A percentile compares a stretch with the other conserved stretches of the same genome.
phyloP scores from a whole-genome alignment of 1,139 yeast genomes.

The Yamadazyma spencermartinsiae region DNA sequence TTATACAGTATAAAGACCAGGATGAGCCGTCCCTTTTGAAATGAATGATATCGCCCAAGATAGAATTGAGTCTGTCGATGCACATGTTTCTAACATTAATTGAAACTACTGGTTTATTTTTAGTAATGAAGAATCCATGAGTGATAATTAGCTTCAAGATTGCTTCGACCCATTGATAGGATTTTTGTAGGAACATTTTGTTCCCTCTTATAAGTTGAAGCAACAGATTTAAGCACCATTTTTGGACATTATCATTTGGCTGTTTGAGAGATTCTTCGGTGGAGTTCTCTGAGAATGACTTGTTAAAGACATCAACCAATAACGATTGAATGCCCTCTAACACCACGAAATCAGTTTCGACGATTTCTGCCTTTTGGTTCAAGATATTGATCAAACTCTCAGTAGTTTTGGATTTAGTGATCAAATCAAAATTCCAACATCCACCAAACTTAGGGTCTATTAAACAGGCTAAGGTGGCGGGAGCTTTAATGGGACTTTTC shows the following conservation, averaged over 20 bases:
- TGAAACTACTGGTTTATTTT: conserved; percentile 22
- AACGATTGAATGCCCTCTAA: conserved; percentile 22
- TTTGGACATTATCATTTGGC: conserved; percentile 47
- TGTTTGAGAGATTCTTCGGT: conserved; percentile 18
- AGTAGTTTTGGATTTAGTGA: conserved; percentile 72
- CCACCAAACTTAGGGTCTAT: conserved; percentile 55
- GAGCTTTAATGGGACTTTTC: conserved; percentile 44
- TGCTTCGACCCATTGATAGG: conserved; percentile 35
- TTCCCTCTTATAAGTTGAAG: conserved; percentile 57
- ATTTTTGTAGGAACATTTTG: conserved; percentile 24
- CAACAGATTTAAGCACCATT: conserved; percentile 70
- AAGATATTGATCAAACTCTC: conserved; percentile 49
- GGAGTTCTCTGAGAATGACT: conserved; percentile 24
- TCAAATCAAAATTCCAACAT: conserved; percentile 71
- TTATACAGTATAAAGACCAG: conserved; percentile 58
- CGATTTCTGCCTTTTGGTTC: conserved; percentile 17
- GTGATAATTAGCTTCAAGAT: conserved; percentile 53
- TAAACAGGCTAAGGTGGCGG: conserved; percentile 49
- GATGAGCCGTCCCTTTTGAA: conserved; percentile 46
- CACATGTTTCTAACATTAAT: conserved; percentile 40
- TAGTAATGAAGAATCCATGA: conserved; percentile 53
- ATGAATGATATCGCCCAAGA: conserved; percentile 59
- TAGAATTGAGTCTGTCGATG: conserved; percentile 63
- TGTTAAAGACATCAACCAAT: conserved; percentile 24
- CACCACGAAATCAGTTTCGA: conserved; percentile 15